Base-by-base conservation (phyloP, 257 asterid genomes). In the Penstemon newberryi region DNA sequence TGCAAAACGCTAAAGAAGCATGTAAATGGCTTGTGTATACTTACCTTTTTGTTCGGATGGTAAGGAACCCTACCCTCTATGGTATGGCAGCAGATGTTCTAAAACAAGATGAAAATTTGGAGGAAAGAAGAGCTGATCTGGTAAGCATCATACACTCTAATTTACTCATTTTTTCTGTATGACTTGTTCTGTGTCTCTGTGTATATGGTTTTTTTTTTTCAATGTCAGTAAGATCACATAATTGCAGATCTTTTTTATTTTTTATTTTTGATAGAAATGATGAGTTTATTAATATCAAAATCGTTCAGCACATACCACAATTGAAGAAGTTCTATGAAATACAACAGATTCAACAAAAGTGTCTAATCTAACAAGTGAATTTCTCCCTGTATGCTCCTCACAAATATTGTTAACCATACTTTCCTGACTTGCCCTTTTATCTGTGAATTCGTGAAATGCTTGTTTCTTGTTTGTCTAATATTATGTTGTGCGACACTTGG, bases 1-100 rank as follows among this genome's bases (percentile, higher is more conserved):
- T 84, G 51, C 89, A 84, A 58, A 84, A 84, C 70, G 89, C 89
- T 63, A 81, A 75, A 70, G 89, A 84, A 79, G 89, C 89, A 62
- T 84, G 89, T 70, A 81, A 79, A 67, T 84, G 89, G 89, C 87
- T 84, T 51, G 71, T 78, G 18, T 84, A 84, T 71, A 84, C 85
- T 19, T 84, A 84, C 65, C 83, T 84, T 56, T 81, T 59, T 67
- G 80, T 84, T 55, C 86, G 89, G 47, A 84, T 84, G 89, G 66
- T 81, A 63, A 85, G 86, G 59, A 84, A 84, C 67, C 89, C 89
- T 62, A 78, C 79, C 13, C 85, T 84, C n/a, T 84, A 84, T 76
- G 89, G 86, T 60, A 60, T 84, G 80, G 68, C 86, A 38, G 38
- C 79, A 6, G 86, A 84, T 76, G 77, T 69, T 60, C 68, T 79